phyloP scores from a whole-genome alignment of 2,329 filamentous ascomycete species.

The Phyllosticta citriasiana region DNA sequence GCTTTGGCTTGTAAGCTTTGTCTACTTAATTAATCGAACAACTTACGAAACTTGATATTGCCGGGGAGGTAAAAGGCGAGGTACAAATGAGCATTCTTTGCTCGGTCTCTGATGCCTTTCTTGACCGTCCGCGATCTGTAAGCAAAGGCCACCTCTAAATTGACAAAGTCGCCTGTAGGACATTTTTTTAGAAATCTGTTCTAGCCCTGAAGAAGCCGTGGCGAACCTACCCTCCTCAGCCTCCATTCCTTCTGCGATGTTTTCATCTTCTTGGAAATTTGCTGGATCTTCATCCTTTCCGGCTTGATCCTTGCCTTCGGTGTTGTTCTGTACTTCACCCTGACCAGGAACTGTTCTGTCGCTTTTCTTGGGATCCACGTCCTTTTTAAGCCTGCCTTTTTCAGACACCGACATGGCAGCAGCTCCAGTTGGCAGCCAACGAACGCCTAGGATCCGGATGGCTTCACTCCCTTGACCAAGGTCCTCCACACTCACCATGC shows the following conservation, averaged over 20 bases:
- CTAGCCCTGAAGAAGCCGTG: background rate
- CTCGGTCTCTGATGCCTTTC: slow-evolving; percentile 50
- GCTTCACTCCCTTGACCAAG: slow-evolving; percentile 66
- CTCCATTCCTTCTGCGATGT: slow-evolving; percentile 53
- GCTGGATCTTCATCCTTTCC: slow-evolving; percentile 23
- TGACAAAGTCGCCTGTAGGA: slow-evolving; percentile 56
- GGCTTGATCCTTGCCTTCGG: slow-evolving; percentile 24
- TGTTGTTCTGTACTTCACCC: slow-evolving; percentile 28
- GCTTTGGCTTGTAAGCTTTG: slow-evolving; percentile 22
- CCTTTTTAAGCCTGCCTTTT: slow-evolving; percentile 46
- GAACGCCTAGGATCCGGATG: slow-evolving; percentile 58
- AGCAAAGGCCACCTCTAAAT: slow-evolving; percentile 64
- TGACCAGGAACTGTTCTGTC: slow-evolving; percentile 43
- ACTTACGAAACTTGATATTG: slow-evolving; percentile 42
- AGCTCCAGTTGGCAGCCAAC: slow-evolving; percentile 63
- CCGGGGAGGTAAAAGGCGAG: slow-evolving; percentile 60
- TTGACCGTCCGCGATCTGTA: slow-evolving; percentile 56
- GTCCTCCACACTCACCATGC: slow-evolving; percentile 68
- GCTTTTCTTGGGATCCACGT: slow-evolving; percentile 33
- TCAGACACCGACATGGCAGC: slow-evolving; percentile 51
- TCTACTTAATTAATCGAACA: background rate
- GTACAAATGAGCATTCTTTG: slow-evolving; percentile 63
- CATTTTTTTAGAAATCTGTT: background rate
- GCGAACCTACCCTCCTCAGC: slow-evolving; percentile 51
- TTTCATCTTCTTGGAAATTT: slow-evolving; percentile 22